Percentiles rank a stretch among this genome's conserved stretches.
These are phyloP conservation scores for Gaillardinia entomophila DNA, from an alignment of 805 yeast species.

Conservation along the genomic window DNA sequence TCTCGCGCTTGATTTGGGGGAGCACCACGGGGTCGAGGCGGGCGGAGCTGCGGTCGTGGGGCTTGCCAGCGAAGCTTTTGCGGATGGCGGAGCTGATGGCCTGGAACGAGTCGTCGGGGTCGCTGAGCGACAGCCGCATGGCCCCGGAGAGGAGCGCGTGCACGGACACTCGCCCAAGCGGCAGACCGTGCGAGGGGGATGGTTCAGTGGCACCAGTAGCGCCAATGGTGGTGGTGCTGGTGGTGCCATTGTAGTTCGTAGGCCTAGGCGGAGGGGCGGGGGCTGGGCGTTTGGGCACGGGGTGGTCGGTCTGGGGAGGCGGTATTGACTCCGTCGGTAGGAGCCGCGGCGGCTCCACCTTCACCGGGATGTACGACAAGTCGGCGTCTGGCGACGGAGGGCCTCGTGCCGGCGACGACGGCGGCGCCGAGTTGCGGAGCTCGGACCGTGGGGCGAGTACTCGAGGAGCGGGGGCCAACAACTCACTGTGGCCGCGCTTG, in stretches of 20 bases:
- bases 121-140: not conserved
- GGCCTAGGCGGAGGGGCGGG: too few relatives aligned
- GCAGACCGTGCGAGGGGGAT: too few relatives aligned
- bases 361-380: constrained; percentile 19
- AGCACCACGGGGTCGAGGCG: not conserved
- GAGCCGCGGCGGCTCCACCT: too few relatives aligned
- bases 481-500: not conserved
- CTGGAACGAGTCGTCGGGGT: constrained; percentile 37
- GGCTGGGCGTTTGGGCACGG: too few relatives aligned
- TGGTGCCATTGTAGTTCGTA: too few relatives aligned
- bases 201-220: too few relatives aligned
- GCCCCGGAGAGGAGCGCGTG: too few relatives aligned
- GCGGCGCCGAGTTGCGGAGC: not conserved
- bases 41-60: not conserved
- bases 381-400: constrained; percentile 14
- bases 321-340: too few relatives aligned
- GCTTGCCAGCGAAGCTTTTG: constrained; percentile 37
- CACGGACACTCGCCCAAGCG: too few relatives aligned
- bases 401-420: not conserved
- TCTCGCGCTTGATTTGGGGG: too few relatives aligned
- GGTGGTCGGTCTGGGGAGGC: too few relatives aligned
- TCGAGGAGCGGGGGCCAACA: not conserved
- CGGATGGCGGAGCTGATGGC: constrained; percentile 43
- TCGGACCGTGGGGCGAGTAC: not conserved
- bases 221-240: too few relatives aligned